A percentile compares a stretch with the other conserved stretches of the same genome.
phyloP scores from a whole-genome alignment of 2,329 filamentous ascomycete species.

The Helotiales sp. region DNA sequence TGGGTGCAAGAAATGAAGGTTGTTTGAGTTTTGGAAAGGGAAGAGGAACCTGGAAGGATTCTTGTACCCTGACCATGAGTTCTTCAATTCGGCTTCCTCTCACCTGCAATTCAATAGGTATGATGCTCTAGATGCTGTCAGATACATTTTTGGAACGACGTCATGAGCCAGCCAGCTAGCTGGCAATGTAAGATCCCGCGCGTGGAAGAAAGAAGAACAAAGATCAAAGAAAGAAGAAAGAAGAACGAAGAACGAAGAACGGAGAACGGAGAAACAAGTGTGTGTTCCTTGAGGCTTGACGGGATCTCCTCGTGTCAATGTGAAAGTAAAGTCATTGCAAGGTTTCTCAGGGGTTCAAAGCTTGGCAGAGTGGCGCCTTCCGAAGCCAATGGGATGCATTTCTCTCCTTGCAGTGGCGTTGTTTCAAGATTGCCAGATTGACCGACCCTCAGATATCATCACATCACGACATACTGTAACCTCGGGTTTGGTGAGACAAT shows the following conservation, averaged over 20 bases:
- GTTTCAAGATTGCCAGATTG: conserved; percentile 12
- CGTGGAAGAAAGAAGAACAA: not conserved
- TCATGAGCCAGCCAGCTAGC: conserved; percentile 2
- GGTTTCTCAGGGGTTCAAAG: conserved; percentile 7
- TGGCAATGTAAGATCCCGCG: conserved; percentile 1
- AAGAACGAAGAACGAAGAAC: not conserved
- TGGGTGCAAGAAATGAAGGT: not conserved
- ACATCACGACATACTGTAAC: not conserved
- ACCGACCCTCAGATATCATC: too few relatives aligned
- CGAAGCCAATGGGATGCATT: not conserved
- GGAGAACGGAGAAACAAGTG: too few relatives aligned
- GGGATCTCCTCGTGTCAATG: not conserved
- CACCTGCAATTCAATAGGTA: not conserved
- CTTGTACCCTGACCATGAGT: not conserved
- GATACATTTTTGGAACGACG: not conserved
- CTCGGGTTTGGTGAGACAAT: not conserved
- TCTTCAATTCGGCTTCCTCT: not conserved
- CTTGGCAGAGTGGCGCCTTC: conserved; percentile 8
- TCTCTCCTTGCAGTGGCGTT: conserved; percentile 14
- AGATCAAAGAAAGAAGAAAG: not conserved
- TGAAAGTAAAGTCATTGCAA: too few relatives aligned
- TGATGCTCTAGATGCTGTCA: not conserved
- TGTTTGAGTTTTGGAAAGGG: not conserved
- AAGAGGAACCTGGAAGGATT: conserved; percentile 9
- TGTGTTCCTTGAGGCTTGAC: conserved; percentile 1